Percentiles rank a stretch among this genome's conserved stretches.
phyloP scores from a whole-genome alignment of 192 early-diverging fungal species.

The Coemansia sp. region DNA sequence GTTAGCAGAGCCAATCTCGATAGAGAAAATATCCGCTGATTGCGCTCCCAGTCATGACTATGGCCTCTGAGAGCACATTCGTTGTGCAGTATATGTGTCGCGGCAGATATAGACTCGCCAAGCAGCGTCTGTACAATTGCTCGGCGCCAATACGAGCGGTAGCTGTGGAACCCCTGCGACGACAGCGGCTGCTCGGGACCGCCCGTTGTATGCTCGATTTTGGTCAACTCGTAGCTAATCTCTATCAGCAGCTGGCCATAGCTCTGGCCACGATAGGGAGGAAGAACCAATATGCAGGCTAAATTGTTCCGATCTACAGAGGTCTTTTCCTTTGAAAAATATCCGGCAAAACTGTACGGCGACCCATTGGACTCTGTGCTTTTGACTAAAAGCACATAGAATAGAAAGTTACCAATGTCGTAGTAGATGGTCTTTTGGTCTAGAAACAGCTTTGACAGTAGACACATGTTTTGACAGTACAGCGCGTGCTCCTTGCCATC shows the following conservation, averaged over 20 bases:
- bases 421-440: constrained; percentile 98
- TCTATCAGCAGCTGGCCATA: constrained; percentile 90
- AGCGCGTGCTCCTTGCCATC: constrained; percentile 88
- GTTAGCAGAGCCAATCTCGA: constrained; percentile 61
- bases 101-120: constrained; percentile 35
- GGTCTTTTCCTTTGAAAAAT: constrained; percentile 95
- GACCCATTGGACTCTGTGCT: constrained; percentile 32
- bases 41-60: constrained; percentile 19
- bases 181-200: constrained; percentile 90
- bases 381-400: constrained; percentile 77
- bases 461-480: constrained; percentile 93
- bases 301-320: constrained; percentile 86
- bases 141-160: constrained; percentile 82
- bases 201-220: constrained; percentile 69
- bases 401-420: constrained; percentile 91
- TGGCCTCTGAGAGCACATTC: constrained; percentile 1
- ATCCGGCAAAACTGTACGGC: constrained; percentile 79
- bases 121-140: constrained; percentile 63
- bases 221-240: constrained; percentile 88
- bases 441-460: constrained; percentile 92
- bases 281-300: constrained; percentile 88
- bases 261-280: constrained; percentile 83
- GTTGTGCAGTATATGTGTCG: constrained; percentile 14
- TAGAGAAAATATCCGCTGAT: constrained; percentile 45
- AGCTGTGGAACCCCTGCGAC: constrained; percentile 78